phyloP scores from a whole-genome alignment of 176 grass and related monocot species.

The Thalia dealbata region DNA sequence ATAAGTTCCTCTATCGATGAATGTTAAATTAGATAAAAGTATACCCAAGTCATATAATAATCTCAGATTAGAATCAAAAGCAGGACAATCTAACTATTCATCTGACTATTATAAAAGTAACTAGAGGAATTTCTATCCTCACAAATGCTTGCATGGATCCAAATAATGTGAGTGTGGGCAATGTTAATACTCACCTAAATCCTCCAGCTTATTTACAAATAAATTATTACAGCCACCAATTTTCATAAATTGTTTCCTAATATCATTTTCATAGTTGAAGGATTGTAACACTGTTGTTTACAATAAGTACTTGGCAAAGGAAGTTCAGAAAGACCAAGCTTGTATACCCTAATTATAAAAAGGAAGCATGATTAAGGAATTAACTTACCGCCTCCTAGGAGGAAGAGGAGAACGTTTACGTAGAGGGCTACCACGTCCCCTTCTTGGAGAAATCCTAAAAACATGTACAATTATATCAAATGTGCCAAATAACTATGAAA shows the following conservation, averaged over 20 bases:
- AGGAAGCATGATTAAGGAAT: slow-evolving; percentile 4
- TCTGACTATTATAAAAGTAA: too few species aligned
- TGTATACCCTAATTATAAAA: not conserved
- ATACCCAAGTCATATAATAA: too few species aligned
- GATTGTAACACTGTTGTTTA: not conserved
- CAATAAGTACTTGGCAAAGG: not conserved
- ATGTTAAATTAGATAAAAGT: too few species aligned
- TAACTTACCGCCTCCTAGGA: slow-evolving; percentile 72
- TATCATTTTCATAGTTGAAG: not conserved
- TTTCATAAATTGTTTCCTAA: not conserved
- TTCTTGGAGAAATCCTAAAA: slow-evolving; percentile 65
- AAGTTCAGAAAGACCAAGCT: not conserved
- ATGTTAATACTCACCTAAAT: not conserved
- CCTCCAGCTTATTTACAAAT: not conserved
- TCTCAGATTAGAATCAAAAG: too few species aligned
- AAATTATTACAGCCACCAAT: not conserved
- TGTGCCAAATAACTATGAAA: slow-evolving; percentile 10
- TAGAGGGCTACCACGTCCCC: slow-evolving; percentile 58
- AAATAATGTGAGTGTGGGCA: not conserved
- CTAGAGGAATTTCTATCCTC: not conserved
- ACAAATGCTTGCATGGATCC: not conserved
- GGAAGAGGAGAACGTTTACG: slow-evolving; percentile 68
- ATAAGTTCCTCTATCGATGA: too few species aligned
- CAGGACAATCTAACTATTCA: too few species aligned
- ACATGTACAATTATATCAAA: slow-evolving; percentile 19